Evolutionary conservation across 345 rosid species (phyloP).

Genomic region (Adansonia digitata): DNA sequence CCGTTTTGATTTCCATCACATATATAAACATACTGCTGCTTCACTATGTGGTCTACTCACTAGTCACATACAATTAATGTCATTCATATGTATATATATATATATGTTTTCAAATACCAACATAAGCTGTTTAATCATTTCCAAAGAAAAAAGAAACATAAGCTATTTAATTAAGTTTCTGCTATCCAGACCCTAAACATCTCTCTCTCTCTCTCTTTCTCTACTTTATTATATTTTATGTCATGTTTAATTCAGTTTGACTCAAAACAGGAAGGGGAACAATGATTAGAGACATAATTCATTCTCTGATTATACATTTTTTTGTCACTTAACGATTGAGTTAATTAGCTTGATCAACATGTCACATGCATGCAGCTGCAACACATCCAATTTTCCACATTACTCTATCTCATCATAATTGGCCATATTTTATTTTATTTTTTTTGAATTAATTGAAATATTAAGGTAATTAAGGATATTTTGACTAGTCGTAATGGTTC

Average conservation of each 20-base stretch:
- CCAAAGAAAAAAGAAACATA: too few relatives aligned
- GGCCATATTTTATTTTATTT: too few relatives aligned
- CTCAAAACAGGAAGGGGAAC: neutral
- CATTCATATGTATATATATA: neutral
- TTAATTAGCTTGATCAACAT: neutral
- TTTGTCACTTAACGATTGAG: neutral
- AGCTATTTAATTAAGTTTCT: too few relatives aligned
- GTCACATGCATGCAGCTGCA: neutral
- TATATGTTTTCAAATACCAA: neutral
- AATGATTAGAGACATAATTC: neutral
- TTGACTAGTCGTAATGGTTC: too few relatives aligned
- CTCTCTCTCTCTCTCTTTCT: too few relatives aligned
- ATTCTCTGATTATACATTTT: neutral
- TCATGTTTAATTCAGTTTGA: neutral
- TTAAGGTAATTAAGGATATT: too few relatives aligned
- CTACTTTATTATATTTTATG: neutral
- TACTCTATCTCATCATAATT: too few relatives aligned
- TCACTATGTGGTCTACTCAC: conserved; percentile 6
- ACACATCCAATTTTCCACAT: too few relatives aligned
- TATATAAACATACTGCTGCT: conserved; percentile 17
- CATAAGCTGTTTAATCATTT: neutral
- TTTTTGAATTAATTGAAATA: too few relatives aligned
- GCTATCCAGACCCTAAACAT: too few relatives aligned
- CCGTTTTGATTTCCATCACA: neutral
- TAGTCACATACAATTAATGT: neutral